Conservation (phyloP, 495 filamentous ascomycete genomes). For the Hypoxylon fragiforme region DNA sequence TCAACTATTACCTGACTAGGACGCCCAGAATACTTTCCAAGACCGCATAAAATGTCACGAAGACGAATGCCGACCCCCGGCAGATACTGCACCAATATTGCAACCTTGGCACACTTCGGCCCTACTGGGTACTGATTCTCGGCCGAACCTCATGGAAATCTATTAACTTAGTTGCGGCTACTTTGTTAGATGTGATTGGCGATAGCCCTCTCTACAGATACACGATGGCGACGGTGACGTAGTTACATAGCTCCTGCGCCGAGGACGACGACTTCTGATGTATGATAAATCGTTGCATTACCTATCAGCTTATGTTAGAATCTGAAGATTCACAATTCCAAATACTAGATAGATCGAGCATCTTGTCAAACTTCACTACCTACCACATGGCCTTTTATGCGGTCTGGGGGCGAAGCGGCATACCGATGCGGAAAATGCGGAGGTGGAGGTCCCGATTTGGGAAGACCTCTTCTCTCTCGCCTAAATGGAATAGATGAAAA, state of each 20-base stretch:
- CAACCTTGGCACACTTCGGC: neutral
- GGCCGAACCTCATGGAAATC: neutral
- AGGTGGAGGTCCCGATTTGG: slow-evolving; percentile 22
- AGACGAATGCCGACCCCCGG: neutral
- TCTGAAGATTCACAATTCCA: too few relatives aligned
- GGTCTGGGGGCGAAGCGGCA: neutral
- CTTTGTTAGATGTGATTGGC: neutral
- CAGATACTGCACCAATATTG: neutral
- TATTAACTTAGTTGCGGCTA: neutral
- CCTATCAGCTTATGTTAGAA: neutral
- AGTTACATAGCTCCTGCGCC: neutral
- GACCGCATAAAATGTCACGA: too few relatives aligned
- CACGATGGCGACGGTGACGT: neutral
- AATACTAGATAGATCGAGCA: neutral
- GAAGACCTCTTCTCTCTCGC: slow-evolving; percentile 10
- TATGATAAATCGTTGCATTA: neutral
- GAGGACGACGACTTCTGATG: neutral
- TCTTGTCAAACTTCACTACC: neutral
- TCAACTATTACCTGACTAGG: too few relatives aligned
- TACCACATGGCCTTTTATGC: neutral
- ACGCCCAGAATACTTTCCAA: too few relatives aligned
- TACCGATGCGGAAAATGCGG: slow-evolving; percentile 24
- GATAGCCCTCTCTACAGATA: neutral
- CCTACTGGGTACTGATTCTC: neutral
- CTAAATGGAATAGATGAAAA: slow-evolving; percentile 33